Percentiles rank a stretch among this genome's conserved stretches.
phyloP scores from a whole-genome alignment of 495 filamentous ascomycete genomes.

The Cenococcum geophilum region DNA sequence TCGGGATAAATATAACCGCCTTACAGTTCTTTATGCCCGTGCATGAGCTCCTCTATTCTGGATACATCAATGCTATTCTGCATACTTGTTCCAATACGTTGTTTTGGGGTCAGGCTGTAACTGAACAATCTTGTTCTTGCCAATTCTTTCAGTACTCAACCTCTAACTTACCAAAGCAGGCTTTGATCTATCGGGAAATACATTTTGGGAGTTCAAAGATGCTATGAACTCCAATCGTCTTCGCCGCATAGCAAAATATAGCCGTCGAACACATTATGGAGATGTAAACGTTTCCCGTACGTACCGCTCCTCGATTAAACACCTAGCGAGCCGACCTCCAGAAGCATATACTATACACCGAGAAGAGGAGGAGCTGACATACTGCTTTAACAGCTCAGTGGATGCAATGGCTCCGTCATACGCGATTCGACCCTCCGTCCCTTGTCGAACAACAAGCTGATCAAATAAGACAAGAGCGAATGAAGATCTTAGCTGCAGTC shows the following conservation, averaged over 20 bases:
- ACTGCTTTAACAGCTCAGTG: constrained; percentile 58
- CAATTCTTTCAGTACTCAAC: too few relatives aligned
- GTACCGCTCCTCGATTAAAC: constrained; percentile 11
- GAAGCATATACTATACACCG: not conserved
- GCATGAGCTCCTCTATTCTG: too few relatives aligned
- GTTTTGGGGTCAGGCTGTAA: too few relatives aligned
- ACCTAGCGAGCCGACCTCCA: too few relatives aligned
- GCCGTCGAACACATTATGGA: constrained; percentile 53
- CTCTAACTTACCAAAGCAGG: constrained; percentile 46
- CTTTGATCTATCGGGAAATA: constrained; percentile 79
- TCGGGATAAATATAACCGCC: too few relatives aligned
- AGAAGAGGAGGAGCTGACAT: not conserved
- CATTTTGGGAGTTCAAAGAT: constrained; percentile 88
- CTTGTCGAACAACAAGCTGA: constrained; percentile 71
- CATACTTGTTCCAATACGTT: too few relatives aligned
- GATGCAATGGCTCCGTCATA: constrained; percentile 95
- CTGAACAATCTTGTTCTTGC: too few relatives aligned
- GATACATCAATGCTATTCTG: not conserved
- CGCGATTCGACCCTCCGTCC: constrained; percentile 61
- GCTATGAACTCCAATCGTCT: constrained; percentile 46
- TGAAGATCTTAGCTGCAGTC: constrained; percentile 67
- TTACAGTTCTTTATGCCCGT: not conserved
- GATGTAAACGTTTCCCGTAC: constrained; percentile 59
- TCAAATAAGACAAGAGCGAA: constrained; percentile 54
- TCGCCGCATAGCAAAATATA: constrained; percentile 63